A percentile compares a stretch with the other conserved stretches of the same genome.
These are phyloP conservation scores for Phytopythium litorale DNA, from an alignment of 352 stramenopile species.

Conservation along the genomic window DNA sequence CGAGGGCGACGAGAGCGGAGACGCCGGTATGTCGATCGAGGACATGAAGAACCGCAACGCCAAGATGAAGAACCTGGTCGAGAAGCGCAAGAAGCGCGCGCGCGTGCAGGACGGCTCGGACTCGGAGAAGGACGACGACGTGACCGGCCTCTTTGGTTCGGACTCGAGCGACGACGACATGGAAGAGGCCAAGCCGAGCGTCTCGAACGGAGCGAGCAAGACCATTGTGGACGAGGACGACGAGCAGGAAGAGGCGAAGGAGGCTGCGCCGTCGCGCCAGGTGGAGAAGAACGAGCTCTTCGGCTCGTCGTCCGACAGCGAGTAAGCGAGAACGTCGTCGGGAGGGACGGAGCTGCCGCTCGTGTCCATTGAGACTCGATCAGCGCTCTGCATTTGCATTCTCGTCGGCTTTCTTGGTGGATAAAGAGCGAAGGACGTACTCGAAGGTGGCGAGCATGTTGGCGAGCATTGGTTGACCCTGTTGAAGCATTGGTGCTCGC, in stretches of 20 bases:
- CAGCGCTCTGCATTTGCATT: neutral
- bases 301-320: conserved; percentile 75
- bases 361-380: conserved; percentile 1
- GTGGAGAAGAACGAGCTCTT: conserved; percentile 84
- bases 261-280: conserved; percentile 21
- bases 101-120: conserved; percentile 47
- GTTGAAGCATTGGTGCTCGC: neutral
- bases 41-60: conserved; percentile 89
- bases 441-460: neutral
- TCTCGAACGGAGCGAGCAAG: conserved; percentile 12
- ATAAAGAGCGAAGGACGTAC: neutral
- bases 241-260: conserved; percentile 11
- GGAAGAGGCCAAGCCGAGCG: conserved; percentile 19
- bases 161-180: conserved; percentile 75
- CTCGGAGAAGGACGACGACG: conserved; percentile 51
- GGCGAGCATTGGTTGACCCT: no score
- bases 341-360: neutral
- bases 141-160: conserved; percentile 74
- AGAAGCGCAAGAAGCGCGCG: conserved; percentile 81
- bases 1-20: conserved; percentile 55
- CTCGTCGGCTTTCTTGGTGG: neutral
- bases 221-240: conserved; percentile 11
- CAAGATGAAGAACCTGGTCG: conserved; percentile 83
- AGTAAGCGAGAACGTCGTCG: conserved; percentile 26
- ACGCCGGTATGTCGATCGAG: conserved; percentile 75